Percentiles rank a stretch among this genome's conserved stretches.
Evolutionary conservation across 768 basidiomycete genomes (phyloP).

Genomic region (Galerina marginata): DNA sequence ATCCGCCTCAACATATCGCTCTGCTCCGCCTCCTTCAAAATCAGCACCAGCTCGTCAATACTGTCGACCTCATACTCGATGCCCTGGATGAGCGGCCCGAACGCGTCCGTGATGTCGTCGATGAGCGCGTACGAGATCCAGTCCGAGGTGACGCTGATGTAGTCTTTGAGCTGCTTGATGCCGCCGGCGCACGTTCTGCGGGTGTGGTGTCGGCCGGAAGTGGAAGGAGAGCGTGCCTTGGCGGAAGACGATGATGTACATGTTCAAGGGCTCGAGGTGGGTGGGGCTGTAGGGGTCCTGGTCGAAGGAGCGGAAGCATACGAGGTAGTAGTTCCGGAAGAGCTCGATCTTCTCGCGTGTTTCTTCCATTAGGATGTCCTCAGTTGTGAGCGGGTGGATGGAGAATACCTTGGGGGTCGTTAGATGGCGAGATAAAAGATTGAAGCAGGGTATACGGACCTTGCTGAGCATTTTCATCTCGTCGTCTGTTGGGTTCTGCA

Average conservation of each 20-base stretch:
- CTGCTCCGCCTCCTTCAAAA: constrained; percentile 94
- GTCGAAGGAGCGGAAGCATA: constrained; percentile 99
- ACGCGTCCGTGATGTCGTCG: constrained; percentile 99
- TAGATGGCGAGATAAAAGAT: background rate
- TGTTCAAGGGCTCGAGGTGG: constrained; percentile 96
- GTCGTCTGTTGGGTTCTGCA: constrained; percentile 92
- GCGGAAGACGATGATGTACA: constrained; percentile 99
- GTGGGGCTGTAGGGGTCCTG: constrained; percentile 98
- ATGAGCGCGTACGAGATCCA: constrained; percentile 99
- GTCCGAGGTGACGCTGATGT: constrained; percentile 97
- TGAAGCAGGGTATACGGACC: constrained; percentile 48
- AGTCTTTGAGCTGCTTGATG: constrained; percentile 99
- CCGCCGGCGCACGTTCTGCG: constrained; percentile 97
- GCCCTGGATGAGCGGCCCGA: constrained; percentile 96
- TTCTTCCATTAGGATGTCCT: constrained; percentile 99
- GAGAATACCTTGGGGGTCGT: constrained; percentile 74
- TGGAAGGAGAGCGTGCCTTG: constrained; percentile 97
- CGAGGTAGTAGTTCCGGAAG: constrained; percentile 97
- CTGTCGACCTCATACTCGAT: constrained; percentile 99
- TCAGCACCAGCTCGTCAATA: constrained; percentile 97
- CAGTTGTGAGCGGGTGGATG: constrained; percentile 97
- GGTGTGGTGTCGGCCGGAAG: constrained; percentile 96
- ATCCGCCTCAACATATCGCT: constrained; percentile 98
- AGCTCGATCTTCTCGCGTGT: constrained; percentile 99
- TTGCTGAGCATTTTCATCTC: constrained; percentile 98